Conservation (phyloP, 345 rosid genomes). For the Syzygium grande region DNA sequence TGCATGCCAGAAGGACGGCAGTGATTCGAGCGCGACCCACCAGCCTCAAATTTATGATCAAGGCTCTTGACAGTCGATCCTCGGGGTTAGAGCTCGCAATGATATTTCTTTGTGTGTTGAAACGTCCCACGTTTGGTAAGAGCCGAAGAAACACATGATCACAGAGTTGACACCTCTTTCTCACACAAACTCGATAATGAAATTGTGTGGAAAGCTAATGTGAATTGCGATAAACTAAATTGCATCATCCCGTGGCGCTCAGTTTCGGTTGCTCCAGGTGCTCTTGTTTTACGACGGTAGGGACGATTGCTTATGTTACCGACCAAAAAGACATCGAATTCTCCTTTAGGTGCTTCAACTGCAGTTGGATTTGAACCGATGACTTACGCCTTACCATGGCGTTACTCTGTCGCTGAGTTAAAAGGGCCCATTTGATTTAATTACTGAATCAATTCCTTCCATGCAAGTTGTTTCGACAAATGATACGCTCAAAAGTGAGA, state of each 20-base stretch:
- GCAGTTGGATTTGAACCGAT: background rate
- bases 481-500: background rate
- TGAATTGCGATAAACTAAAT: background rate
- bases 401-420: background rate
- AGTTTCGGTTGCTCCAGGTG: background rate
- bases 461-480: background rate
- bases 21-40: background rate
- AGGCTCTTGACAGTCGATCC: background rate
- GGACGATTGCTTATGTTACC: background rate
- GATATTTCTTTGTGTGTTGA: background rate
- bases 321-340: background rate
- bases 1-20: background rate
- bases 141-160: background rate
- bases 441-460: background rate
- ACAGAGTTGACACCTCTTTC: background rate
- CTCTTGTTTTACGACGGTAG: background rate
- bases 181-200: too few species aligned
- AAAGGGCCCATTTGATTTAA: too few species aligned
- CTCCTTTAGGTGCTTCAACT: background rate
- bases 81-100: background rate
- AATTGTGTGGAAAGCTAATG: too few species aligned
- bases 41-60: background rate
- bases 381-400: too few species aligned
- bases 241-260: background rate
- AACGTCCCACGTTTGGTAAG: background rate